Conservation (phyloP, 73 alveolate species). For the Diophrys sp. region DNA sequence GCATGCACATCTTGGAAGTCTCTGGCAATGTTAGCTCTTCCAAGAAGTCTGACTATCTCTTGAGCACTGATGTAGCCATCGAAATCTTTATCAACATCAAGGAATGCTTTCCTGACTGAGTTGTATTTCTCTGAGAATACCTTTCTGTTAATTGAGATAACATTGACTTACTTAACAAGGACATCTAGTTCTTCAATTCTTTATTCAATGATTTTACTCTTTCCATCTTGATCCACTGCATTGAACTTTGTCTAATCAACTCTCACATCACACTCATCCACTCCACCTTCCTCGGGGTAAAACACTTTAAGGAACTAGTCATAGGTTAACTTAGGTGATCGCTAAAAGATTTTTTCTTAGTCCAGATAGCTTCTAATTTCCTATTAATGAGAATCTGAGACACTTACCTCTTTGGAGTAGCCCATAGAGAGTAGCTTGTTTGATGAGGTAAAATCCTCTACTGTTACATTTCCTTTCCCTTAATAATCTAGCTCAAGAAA, state of each 20-base stretch:
- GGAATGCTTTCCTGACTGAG: conserved; percentile 51
- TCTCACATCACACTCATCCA: not conserved
- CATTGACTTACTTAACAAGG: not conserved
- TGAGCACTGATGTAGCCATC: conserved; percentile 48
- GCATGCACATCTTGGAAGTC: not conserved
- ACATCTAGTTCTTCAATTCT: conserved; percentile 6
- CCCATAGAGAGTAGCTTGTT: not conserved
- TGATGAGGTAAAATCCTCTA: not conserved
- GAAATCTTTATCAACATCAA: conserved; percentile 37
- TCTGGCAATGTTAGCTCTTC: conserved; percentile 5
- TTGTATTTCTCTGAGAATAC: conserved; percentile 40
- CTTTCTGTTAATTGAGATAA: conserved; percentile 23
- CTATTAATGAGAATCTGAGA: not conserved
- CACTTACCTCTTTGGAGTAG: not conserved
- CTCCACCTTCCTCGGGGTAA: conserved; percentile 3
- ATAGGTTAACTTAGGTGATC: not conserved
- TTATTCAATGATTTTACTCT: not conserved
- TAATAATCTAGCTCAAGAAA: not conserved
- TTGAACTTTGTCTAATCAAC: conserved; percentile 2
- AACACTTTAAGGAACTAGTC: not conserved
- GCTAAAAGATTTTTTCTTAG: not conserved
- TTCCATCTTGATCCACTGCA: not conserved
- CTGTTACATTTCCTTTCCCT: conserved; percentile 6
- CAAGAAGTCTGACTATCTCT: conserved; percentile 31
- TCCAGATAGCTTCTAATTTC: conserved; percentile 2